Evolutionary conservation across 306 rosid species (phyloP).

Genomic region (Abrus pulchellus): DNA sequence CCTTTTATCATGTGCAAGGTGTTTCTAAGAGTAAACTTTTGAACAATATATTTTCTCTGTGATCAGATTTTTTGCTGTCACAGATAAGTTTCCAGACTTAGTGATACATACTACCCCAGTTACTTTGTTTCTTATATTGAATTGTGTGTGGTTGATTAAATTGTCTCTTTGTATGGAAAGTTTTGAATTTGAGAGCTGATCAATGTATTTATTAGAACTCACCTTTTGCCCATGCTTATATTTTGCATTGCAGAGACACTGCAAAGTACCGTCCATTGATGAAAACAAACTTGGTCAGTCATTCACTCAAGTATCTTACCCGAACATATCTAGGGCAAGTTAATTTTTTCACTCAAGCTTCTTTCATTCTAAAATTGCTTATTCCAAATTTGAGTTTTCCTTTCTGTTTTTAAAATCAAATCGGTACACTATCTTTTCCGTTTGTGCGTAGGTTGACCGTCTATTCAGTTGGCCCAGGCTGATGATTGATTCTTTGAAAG

Average conservation of each 20-base stretch:
- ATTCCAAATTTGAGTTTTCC: slow-evolving; percentile 28
- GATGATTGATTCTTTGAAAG: slow-evolving; percentile 4
- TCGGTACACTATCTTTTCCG: neutral
- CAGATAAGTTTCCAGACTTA: slow-evolving; percentile 19
- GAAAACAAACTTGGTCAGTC: slow-evolving; percentile 88
- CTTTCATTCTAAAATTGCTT: slow-evolving; percentile 16
- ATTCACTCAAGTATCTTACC: slow-evolving; percentile 87
- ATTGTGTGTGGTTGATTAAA: slow-evolving; percentile 6
- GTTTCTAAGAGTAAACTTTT: slow-evolving; percentile 9
- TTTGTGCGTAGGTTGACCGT: neutral
- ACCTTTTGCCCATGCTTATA: slow-evolving; percentile 33
- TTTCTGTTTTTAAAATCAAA: slow-evolving; percentile 17
- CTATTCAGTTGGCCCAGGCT: slow-evolving; percentile 2
- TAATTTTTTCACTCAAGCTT: slow-evolving; percentile 27
- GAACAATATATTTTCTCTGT: slow-evolving; percentile 6
- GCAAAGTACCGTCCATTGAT: slow-evolving; percentile 79
- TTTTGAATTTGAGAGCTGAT: slow-evolving; percentile 22
- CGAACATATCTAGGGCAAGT: slow-evolving; percentile 86
- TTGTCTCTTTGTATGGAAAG: slow-evolving; percentile 1
- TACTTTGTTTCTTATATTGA: slow-evolving; percentile 21
- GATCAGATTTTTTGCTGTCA: neutral
- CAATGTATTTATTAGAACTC: slow-evolving; percentile 24
- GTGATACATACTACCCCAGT: slow-evolving; percentile 30
- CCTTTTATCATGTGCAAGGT: neutral
- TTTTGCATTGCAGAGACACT: slow-evolving; percentile 74